These are phyloP conservation scores for Fistulinella cinereoalba DNA, from an alignment of 1,284 basidiomycete species.

Conservation along the genomic window DNA sequence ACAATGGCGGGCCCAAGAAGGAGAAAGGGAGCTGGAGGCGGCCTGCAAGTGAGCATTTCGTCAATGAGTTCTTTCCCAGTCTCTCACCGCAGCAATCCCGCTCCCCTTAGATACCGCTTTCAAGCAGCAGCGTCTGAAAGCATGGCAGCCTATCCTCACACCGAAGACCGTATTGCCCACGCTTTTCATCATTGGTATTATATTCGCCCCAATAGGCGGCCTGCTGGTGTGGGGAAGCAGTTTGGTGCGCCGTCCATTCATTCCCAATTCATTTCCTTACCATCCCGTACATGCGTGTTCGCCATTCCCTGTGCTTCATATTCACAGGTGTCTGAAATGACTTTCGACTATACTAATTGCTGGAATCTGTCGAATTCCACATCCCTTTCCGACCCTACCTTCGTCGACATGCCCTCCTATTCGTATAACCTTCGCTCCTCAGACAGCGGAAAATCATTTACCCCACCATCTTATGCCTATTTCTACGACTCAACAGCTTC, in stretches of 20 bases:
- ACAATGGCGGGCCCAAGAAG: constrained; percentile 55
- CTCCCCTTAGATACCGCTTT: constrained; percentile 81
- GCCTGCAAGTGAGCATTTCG: constrained; percentile 73
- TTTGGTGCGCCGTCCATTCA: constrained; percentile 44
- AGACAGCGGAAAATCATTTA: constrained; percentile 46
- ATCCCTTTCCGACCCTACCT: constrained; percentile 37
- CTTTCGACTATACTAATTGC: constrained; percentile 94
- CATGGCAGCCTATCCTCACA: constrained; percentile 99
- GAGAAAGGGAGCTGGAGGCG: constrained; percentile 86
- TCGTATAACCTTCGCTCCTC: constrained; percentile 68
- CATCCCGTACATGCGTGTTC: constrained; percentile 3
- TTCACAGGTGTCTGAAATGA: constrained; percentile 83
- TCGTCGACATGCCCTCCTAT: constrained; percentile 65
- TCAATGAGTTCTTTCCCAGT: constrained; percentile 3
- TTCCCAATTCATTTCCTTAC: constrained; percentile 18
- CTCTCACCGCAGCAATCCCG: constrained; percentile 19
- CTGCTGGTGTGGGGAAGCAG: constrained; percentile 88
- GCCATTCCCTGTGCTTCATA: neutral
- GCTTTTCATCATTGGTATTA: constrained; percentile 89
- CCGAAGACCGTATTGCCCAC: constrained; percentile 97
- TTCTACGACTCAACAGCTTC: constrained; percentile 48
- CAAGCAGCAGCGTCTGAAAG: constrained; percentile 99
- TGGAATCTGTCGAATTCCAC: constrained; percentile 59
- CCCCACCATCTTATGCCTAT: constrained; percentile 69
- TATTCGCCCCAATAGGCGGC: constrained; percentile 96